Evolutionary conservation across 2,329 filamentous ascomycete genomes (phyloP), one percentile per base, ranked within the genome.

Genomic region (Pyricularia sp.): DNA sequence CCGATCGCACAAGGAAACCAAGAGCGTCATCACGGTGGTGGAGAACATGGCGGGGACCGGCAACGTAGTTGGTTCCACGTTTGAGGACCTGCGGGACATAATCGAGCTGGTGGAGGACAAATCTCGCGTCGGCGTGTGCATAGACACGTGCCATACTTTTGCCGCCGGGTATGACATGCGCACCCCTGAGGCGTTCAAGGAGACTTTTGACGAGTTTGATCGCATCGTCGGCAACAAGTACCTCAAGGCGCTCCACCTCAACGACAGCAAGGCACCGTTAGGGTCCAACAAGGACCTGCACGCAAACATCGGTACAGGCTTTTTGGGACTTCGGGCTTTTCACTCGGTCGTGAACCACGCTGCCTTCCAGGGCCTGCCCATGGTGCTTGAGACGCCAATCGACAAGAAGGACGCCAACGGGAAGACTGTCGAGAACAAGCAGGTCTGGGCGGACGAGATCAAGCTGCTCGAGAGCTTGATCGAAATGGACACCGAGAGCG

Each of bases 361-460:
- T 30, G 83, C 87, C 1, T 91, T 98, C 70, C 86, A 91, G 73
- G 88, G 88, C 30, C 79, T 97, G 74, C 95, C 95, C 4, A 93
- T 99, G 88, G 89, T 99, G 1, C 85, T 99, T 9, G 95, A 99
- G 82, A 99, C 95, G n/a, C 95, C 95, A 6, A 94, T 95, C 71
- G 92, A 96, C 71, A 84, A 85, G 55, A 86, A 87, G 64, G 88
- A 86, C 23, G 80, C 83, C 65, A 83, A 89, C 72, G 90, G 90
- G 63, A 90, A 90, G 77, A 83, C 84, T 31, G 78, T 89, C 55
- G 91, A 97, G 75, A 93, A 97, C 78, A 92, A 90, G 78, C 83
- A 86, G 68, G 85, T 97, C 20, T 98, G 94, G 94, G 93, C 94
- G 0, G 85, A 89, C 64, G 95, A 99, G 81, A 98, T 99, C 79